Conservation (phyloP, 306 rosid genomes). For the Casuarina equisetifolia region DNA sequence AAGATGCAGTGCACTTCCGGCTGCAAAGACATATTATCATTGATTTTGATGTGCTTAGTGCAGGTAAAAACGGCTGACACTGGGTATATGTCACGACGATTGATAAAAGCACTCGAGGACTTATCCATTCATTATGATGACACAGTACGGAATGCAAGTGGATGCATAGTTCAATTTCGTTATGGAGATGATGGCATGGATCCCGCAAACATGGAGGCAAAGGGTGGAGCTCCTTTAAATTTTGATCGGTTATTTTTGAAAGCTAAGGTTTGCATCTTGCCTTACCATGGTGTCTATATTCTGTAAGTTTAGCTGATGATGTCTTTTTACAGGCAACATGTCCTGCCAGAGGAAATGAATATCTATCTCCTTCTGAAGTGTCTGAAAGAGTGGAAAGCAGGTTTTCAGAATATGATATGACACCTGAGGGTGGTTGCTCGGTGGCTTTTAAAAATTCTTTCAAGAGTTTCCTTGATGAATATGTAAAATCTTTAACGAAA, state of each 20-base stretch:
- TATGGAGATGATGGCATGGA: slow-evolving; percentile 99
- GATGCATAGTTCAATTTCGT: slow-evolving; percentile 73
- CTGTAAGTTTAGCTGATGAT: slow-evolving; percentile 1
- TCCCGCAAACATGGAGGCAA: slow-evolving; percentile 92
- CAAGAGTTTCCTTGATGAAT: slow-evolving; percentile 51
- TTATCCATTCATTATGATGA: slow-evolving; percentile 76
- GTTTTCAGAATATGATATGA: slow-evolving; percentile 52
- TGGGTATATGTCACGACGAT: slow-evolving; percentile 94
- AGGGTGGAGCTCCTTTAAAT: slow-evolving; percentile 80
- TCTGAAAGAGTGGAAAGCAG: slow-evolving; percentile 51
- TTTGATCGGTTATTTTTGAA: slow-evolving; percentile 70
- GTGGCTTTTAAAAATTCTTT: slow-evolving; percentile 54
- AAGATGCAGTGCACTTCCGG: slow-evolving; percentile 5
- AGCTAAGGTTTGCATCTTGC: slow-evolving; percentile 59
- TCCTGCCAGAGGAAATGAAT: slow-evolving; percentile 52
- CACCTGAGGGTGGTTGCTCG: slow-evolving; percentile 60
- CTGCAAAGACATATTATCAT: slow-evolving; percentile 15
- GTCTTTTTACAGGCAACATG: slow-evolving; percentile 60
- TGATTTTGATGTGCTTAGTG: slow-evolving; percentile 24
- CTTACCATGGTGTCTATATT: slow-evolving; percentile 22
- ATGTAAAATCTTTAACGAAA: slow-evolving; percentile 32
- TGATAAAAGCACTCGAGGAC: slow-evolving; percentile 86
- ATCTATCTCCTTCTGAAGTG: slow-evolving; percentile 62
- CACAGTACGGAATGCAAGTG: slow-evolving; percentile 81
- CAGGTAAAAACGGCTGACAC: slow-evolving; percentile 99